Base-by-base conservation (phyloP, 176 grass and related monocot species). In the Musa schizocarpa region DNA sequence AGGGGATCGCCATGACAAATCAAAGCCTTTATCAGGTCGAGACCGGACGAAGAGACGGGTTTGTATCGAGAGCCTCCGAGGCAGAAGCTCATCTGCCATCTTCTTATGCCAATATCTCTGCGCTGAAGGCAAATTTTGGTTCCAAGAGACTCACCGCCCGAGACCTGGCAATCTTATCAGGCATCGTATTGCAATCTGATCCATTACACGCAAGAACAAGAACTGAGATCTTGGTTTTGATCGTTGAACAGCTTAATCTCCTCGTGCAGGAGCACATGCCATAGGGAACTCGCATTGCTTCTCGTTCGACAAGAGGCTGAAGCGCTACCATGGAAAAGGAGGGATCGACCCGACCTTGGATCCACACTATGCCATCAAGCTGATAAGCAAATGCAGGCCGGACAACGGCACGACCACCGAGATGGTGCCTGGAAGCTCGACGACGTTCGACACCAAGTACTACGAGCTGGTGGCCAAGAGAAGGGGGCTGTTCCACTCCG, bases 401-500 rank as follows among this genome's bases (percentile, higher is more conserved):
- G 64, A 57, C 22, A 52, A 63, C n/a, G 64, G 64, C 21, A 80
- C 77, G 51, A 25, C 59, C 8, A 25, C 64, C n/a, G 79, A 80
- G 62, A 80, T 84, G 77, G 77, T 75, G 23, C 49, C 82, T 0
- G 82, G 82, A 16, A 84, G 82, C 77, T 79, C 64, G 1, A 84
- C 65, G 16, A 71, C 82, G 17, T 84, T 84, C 20, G 82, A 84
- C 56, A 34, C 65, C 1, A 19, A 53, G 10, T 84, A 84, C 72
- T 84, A 79, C 63, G 74, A 52, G 21, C 27, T 75, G 0, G 82
- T 96, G 8, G 64, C 78, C 54, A 81, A 84, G 75, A 59, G 72
- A 5, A 77, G 78, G 72, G 89, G 85, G 0, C 78, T 89, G 22
- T 96, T 96, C 83, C 85, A 82, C 75, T 92, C 92, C 1, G 92